Percentiles rank a stretch among this genome's conserved stretches.
phyloP scores from a whole-genome alignment of 2,329 filamentous ascomycete species.

The Massarina eburnea region DNA sequence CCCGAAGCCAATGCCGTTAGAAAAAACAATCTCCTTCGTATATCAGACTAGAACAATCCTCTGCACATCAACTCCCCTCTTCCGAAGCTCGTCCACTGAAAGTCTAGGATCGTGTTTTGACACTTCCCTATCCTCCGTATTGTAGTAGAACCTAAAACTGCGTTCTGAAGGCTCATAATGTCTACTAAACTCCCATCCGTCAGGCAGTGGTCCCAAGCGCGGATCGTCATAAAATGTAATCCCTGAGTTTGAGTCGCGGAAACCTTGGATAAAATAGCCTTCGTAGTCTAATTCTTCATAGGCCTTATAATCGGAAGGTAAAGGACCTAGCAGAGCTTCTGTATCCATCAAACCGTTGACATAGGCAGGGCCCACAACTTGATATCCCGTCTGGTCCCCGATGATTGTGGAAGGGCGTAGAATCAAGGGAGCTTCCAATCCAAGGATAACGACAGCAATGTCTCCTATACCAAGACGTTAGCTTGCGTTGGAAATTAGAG shows the following conservation, averaged over 20 bases:
- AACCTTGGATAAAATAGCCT: not conserved
- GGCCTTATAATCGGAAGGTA: not conserved
- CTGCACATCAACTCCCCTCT: not conserved
- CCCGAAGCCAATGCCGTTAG: too few species aligned
- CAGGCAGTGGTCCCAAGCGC: slow-evolving; percentile 1
- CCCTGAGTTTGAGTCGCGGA: not conserved
- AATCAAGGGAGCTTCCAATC: not conserved
- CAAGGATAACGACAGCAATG: not conserved
- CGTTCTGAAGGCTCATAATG: not conserved
- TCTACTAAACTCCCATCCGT: slow-evolving; percentile 1
- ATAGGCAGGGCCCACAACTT: slow-evolving; percentile 1
- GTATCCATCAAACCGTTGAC: not conserved
- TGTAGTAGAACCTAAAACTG: not conserved
- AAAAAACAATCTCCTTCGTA: not conserved
- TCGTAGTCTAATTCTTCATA: not conserved
- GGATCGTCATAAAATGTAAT: slow-evolving; percentile 1
- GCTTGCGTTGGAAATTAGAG: not conserved
- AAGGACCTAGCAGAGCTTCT: not conserved
- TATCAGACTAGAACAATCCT: not conserved
- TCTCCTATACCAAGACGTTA: not conserved
- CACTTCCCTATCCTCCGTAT: not conserved
- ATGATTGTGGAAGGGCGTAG: not conserved
- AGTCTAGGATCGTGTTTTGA: not conserved
- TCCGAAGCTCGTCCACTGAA: not conserved
- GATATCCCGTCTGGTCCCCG: not conserved